These are phyloP conservation scores for Sporobolomyces pararoseus DNA, from an alignment of 768 basidiomycete species.

Conservation along the genomic window DNA sequence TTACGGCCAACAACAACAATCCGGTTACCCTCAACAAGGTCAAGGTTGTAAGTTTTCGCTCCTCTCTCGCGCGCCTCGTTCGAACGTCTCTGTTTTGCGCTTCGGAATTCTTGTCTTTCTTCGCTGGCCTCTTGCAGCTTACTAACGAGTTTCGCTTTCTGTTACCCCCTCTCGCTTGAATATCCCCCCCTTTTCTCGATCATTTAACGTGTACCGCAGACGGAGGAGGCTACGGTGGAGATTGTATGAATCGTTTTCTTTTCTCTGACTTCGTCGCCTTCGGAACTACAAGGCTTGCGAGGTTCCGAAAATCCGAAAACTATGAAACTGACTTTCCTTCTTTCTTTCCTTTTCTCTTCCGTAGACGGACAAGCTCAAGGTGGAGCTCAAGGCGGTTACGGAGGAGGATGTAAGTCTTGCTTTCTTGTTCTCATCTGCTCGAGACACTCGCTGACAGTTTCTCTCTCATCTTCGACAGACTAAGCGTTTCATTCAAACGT, in stretches of 20 bases:
- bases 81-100: neutral
- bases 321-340: neutral
- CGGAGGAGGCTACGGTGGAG: slow-evolving; percentile 17
- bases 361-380: slow-evolving; percentile 17
- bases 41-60: slow-evolving; percentile 29
- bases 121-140: slow-evolving; percentile 13
- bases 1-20: slow-evolving; percentile 36
- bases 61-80: neutral
- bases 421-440: slow-evolving; percentile 1
- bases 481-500: neutral
- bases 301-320: neutral
- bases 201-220: neutral
- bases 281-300: neutral
- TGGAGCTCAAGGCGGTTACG: slow-evolving; percentile 37
- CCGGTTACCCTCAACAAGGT: slow-evolving; percentile 17
- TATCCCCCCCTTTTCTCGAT: neutral
- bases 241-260: slow-evolving; percentile 12
- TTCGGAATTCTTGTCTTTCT: too few species aligned
- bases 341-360: neutral
- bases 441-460: neutral
- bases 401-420: slow-evolving; percentile 18
- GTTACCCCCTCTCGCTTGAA: neutral
- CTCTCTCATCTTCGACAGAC: neutral
- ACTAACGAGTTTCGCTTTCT: neutral
- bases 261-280: neutral